Conservation (phyloP, 2,329 filamentous ascomycete genomes). For the Lachnellula willkommii region DNA sequence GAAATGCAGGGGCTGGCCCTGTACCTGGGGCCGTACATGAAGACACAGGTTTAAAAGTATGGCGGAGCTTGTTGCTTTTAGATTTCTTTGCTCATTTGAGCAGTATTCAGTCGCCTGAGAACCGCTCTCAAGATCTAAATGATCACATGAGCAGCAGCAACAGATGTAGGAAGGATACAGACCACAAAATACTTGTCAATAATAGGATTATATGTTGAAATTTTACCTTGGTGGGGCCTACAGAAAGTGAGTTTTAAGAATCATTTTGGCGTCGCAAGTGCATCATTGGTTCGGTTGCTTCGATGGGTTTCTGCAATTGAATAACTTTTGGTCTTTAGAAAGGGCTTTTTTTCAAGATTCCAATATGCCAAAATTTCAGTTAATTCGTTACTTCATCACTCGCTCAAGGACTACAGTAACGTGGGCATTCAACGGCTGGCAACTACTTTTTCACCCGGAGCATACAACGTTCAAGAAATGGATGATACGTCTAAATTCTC, state of each 20-base stretch:
- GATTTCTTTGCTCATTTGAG: conserved; percentile 28
- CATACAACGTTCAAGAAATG: too few relatives aligned
- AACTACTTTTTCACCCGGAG: too few relatives aligned
- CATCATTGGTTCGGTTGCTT: too few relatives aligned
- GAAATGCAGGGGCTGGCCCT: conserved; percentile 9
- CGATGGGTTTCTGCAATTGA: too few relatives aligned
- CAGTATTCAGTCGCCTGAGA: conserved; percentile 17
- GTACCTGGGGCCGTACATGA: conserved; percentile 28
- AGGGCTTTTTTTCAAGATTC: too few relatives aligned
- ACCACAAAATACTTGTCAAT: conserved; percentile 19
- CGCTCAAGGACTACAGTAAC: too few relatives aligned
- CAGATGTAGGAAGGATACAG: conserved; percentile 30
- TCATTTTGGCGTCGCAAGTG: too few relatives aligned
- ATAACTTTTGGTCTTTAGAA: too few relatives aligned
- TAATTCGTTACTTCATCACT: too few relatives aligned
- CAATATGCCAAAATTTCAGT: too few relatives aligned
- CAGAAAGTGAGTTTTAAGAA: background rate
- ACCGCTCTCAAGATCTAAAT: conserved; percentile 17
- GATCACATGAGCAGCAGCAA: conserved; percentile 18
- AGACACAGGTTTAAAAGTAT: conserved; percentile 26
- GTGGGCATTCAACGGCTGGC: too few relatives aligned
- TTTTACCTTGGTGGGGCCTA: background rate
- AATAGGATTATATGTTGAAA: conserved; percentile 13
- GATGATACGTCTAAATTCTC: too few relatives aligned
- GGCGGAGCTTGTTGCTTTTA: conserved; percentile 24